Evolutionary conservation across 352 stramenopile genomes (phyloP).

Genomic region (Salisapilia sapeloensis): DNA sequence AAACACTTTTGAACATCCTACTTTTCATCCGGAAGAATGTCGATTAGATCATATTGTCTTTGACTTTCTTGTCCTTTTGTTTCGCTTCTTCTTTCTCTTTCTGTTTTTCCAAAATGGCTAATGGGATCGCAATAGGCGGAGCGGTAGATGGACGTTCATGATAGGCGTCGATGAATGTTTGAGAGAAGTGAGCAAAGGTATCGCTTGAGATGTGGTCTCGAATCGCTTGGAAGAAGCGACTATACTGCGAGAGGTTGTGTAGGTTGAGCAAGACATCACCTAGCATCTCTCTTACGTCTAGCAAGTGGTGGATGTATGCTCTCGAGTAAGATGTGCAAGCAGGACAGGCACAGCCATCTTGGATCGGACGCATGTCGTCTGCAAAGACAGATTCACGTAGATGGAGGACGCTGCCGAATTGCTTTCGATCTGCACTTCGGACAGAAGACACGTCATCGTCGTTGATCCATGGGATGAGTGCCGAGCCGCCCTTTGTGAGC

Average conservation of each 20-base stretch:
- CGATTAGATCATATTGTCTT: too few species aligned
- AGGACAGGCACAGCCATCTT: slow-evolving; percentile 53
- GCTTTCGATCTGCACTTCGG: slow-evolving; percentile 7
- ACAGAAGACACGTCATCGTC: slow-evolving; percentile 15
- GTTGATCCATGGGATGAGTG: slow-evolving; percentile 45
- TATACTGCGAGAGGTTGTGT: slow-evolving; percentile 74
- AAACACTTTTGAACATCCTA: too few species aligned
- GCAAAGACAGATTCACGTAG: slow-evolving; percentile 44
- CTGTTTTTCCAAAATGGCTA: slow-evolving; percentile 27
- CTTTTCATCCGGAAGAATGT: too few species aligned
- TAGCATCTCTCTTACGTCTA: slow-evolving; percentile 86
- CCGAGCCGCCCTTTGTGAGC: slow-evolving; percentile 24
- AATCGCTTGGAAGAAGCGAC: slow-evolving; percentile 43
- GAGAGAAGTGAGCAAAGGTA: slow-evolving; percentile 19
- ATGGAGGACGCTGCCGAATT: slow-evolving; percentile 34
- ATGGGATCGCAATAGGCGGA: slow-evolving; percentile 20
- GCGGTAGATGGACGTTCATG: slow-evolving; percentile 22
- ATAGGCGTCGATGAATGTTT: slow-evolving; percentile 23
- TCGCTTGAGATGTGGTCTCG: slow-evolving; percentile 22
- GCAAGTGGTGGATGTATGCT: slow-evolving; percentile 86
- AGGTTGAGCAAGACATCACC: slow-evolving; percentile 83
- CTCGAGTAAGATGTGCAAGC: slow-evolving; percentile 58
- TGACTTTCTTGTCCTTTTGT: too few species aligned
- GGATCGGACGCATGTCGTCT: slow-evolving; percentile 39
- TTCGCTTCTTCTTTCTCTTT: slow-evolving; percentile 32